Evolutionary conservation across 192 early-diverging fungal genomes (phyloP), one percentile per base, ranked within the genome.

Genomic region (Lunasporangiospora selenospora): DNA sequence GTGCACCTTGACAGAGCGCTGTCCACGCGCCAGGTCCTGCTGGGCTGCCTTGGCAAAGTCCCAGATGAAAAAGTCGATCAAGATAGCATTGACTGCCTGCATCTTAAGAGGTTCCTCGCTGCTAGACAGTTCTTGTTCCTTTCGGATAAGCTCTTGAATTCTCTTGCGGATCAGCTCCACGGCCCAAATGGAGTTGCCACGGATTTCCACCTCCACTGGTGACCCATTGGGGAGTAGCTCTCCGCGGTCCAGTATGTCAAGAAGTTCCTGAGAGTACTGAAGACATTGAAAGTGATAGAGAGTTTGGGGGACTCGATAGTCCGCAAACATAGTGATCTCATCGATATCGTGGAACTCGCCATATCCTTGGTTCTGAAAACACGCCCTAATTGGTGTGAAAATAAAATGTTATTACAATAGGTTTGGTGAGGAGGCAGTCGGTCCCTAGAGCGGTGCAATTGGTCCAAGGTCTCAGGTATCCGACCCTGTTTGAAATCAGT

Each of bases 11-110:
- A 73, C 69, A 41, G 69, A 61, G 9, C 69, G 37, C 39, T 73
- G 53, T 2, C 69, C 69, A 33, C 62, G 26, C 6, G 69, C 66
- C 81, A 93, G 76, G 40, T 77, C 62, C 6, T 80, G 52, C n/a
- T 87, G 55, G 26, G 85, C 67, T 21, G 85, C 87, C 53, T 92
- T 90, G 5, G 93, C 89, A 50, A 85, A 86, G 63, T 95, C 93
- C 93, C 93, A 95, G 41, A 95, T 80, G 58, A 89, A 95, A 70
- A 95, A 95, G 54, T 95, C 93, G n/a, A 93, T 76, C 37, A 95
- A 64, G 16, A 95, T 89, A 1, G 91, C 87, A 65, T 92, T 95
- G 37, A 93, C 75, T 6, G 50, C 51, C 65, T 26, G 48, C 49
- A 52, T 65, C 50, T 61, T 61, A 30, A 53, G 52, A 27, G 39